Evolutionary conservation across 345 rosid genomes (phyloP), one percentile per base, ranked within the genome.

Genomic region (Raphanus sativus): DNA sequence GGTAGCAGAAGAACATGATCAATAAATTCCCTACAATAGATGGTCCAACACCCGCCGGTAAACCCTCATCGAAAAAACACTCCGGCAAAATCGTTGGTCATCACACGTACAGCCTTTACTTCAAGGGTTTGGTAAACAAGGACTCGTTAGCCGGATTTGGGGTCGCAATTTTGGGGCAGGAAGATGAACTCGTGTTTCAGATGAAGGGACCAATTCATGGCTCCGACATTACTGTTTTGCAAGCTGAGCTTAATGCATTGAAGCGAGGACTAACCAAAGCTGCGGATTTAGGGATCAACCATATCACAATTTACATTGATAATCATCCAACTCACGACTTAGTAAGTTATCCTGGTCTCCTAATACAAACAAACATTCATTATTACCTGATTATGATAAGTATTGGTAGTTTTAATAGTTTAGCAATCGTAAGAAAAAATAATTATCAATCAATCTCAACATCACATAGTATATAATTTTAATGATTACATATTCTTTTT

Each of bases 181-280:
- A 58, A 5, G 75, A 75, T 71, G 78, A 82, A 13, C 38, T 84
- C 80, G 62, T 87, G 25, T 73, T 86, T n/a, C 85, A 84, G 34
- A 12, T 81, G 48, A 76, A 76, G 16, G 86, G 85, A 58, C 81
- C 78, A 5, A 74, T 70, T 28, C 74, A 77, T 34, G 61, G 3
- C 10, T 15, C 79, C 28, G 6, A 6, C 25, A n/a, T 8, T 9
- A 75, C 62, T 6, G 7, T 10, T 62, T 32, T 67, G 6, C 62
- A 60, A 25, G 74, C 74, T 61, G 75, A 77, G 45, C 62, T 77
- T 52, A 40, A 0, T 0, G 70, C 80, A 6, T 11, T 77, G 48
- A 33, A 24, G 3, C 32, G 13, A 63, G 80, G 70, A 11, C 69
- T 76, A 38, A 69, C 60, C 12, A 69, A 42, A 69, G 69, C 69